These are phyloP conservation scores for Spathaspora gorwiae DNA, from an alignment of 805 yeast genomes.

Conservation along the genomic window DNA sequence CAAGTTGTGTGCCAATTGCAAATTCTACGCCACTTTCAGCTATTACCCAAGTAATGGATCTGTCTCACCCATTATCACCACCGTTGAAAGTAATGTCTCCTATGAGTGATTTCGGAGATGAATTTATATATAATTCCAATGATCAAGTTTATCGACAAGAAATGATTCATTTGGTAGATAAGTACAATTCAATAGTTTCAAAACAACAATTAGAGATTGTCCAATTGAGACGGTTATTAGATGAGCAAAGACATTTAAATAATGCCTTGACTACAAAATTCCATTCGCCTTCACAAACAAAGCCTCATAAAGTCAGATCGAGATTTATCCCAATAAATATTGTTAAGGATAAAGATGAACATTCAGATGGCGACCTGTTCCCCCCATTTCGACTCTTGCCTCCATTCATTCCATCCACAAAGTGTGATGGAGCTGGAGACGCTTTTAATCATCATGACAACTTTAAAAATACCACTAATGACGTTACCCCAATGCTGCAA, in stretches of 20 bases:
- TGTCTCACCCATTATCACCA: no score
- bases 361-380: neutral
- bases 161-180: slow-evolving; percentile 18
- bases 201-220: slow-evolving; percentile 24
- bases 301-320: slow-evolving; percentile 8
- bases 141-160: slow-evolving; percentile 8
- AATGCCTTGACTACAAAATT: slow-evolving; percentile 3
- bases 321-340: slow-evolving; percentile 17
- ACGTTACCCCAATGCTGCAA: no score
- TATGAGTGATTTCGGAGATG: no score
- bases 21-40: no score
- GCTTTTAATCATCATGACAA: no score
- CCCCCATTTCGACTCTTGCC: neutral
- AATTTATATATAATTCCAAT: no score
- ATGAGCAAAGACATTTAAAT: slow-evolving; percentile 19
- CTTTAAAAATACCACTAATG: no score
- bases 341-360: neutral
- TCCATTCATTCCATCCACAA: no score
- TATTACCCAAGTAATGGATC: no score
- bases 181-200: slow-evolving; percentile 16
- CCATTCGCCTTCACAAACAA: slow-evolving; percentile 8
- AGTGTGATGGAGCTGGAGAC: no score
- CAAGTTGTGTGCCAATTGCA: no score
- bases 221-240: slow-evolving; percentile 17
- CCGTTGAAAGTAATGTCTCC: no score